These are phyloP conservation scores for Endoconidiophora polonica DNA, from an alignment of 2,329 filamentous ascomycete genomes.

Conservation along the genomic window DNA sequence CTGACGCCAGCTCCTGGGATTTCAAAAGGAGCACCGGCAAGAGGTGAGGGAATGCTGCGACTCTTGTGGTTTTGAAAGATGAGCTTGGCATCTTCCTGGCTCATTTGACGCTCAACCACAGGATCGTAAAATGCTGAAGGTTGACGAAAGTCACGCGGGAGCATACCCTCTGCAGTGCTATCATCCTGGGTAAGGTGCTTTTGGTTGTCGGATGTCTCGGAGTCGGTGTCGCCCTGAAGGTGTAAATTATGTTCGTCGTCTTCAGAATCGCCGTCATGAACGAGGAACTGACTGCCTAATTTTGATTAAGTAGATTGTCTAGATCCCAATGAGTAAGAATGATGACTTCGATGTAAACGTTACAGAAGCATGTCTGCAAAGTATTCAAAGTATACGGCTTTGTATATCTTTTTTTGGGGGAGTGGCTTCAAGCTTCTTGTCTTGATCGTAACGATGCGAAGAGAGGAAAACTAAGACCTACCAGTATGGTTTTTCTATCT, in stretches of 20 bases:
- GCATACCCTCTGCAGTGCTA: constrained; percentile 32
- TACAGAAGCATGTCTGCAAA: neutral
- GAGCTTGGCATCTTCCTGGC: constrained; percentile 82
- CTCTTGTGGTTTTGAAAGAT: constrained; percentile 53
- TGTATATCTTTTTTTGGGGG: too few species aligned
- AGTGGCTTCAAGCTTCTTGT: too few species aligned
- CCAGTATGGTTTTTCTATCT: neutral
- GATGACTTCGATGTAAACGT: too few species aligned
- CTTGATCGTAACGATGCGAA: too few species aligned
- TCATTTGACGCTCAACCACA: constrained; percentile 84
- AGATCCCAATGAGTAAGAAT: too few species aligned
- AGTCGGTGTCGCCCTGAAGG: constrained; percentile 5
- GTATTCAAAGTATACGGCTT: neutral
- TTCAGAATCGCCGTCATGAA: constrained; percentile 14
- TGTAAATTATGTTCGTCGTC: constrained; percentile 12
- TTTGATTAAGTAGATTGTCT: constrained; percentile 6
- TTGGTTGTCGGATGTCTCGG: constrained; percentile 6
- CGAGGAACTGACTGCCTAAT: constrained; percentile 13
- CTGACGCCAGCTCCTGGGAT: constrained; percentile 1
- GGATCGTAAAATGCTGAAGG: constrained; percentile 87
- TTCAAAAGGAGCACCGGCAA: neutral
- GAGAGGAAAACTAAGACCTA: neutral
- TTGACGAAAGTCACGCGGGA: constrained; percentile 42
- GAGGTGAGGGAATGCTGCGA: constrained; percentile 9
- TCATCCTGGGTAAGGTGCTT: neutral